These are phyloP conservation scores for Globisporangium paroecandrum DNA, from an alignment of 352 stramenopile genomes.

Conservation along the genomic window DNA sequence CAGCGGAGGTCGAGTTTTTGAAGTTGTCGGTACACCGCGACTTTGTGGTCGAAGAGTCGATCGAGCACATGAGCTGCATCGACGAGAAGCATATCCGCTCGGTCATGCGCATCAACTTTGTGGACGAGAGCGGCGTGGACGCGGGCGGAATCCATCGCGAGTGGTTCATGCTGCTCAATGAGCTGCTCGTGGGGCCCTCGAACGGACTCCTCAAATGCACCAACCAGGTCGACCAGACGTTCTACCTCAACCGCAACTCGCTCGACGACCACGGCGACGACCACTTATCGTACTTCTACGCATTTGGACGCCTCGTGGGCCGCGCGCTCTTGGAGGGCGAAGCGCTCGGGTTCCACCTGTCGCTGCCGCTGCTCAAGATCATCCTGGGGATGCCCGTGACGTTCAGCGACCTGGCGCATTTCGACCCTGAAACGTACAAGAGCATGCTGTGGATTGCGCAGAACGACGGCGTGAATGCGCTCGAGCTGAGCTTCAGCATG, in stretches of 20 bases:
- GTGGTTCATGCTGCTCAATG: slow-evolving; percentile 73
- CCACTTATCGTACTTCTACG: slow-evolving; percentile 45
- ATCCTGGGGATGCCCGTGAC: slow-evolving; percentile 38
- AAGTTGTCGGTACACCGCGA: slow-evolving; percentile 50
- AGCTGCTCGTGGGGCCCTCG: slow-evolving; percentile 30
- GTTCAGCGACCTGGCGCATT: slow-evolving; percentile 38
- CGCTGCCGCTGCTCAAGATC: slow-evolving; percentile 42
- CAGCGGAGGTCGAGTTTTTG: slow-evolving; percentile 40
- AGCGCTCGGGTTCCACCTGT: slow-evolving; percentile 90
- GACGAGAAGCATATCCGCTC: slow-evolving; percentile 54
- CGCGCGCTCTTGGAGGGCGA: slow-evolving; percentile 80
- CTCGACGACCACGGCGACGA: slow-evolving; percentile 25
- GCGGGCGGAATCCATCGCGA: slow-evolving; percentile 76
- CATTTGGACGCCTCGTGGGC: slow-evolving; percentile 41
- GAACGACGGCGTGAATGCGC: slow-evolving; percentile 29
- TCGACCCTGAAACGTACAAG: slow-evolving; percentile 45
- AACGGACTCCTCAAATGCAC: slow-evolving; percentile 41
- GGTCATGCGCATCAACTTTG: slow-evolving; percentile 70
- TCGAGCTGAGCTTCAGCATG: slow-evolving; percentile 44
- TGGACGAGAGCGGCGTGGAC: slow-evolving; percentile 61
- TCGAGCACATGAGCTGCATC: slow-evolving; percentile 60
- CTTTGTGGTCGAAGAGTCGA: slow-evolving; percentile 63
- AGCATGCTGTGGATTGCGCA: slow-evolving; percentile 49
- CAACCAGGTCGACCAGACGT: slow-evolving; percentile 42
- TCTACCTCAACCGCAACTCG: slow-evolving; percentile 48